Base-by-base conservation (phyloP, 1,284 basidiomycete genomes). In the Albatrellus sp. region DNA sequence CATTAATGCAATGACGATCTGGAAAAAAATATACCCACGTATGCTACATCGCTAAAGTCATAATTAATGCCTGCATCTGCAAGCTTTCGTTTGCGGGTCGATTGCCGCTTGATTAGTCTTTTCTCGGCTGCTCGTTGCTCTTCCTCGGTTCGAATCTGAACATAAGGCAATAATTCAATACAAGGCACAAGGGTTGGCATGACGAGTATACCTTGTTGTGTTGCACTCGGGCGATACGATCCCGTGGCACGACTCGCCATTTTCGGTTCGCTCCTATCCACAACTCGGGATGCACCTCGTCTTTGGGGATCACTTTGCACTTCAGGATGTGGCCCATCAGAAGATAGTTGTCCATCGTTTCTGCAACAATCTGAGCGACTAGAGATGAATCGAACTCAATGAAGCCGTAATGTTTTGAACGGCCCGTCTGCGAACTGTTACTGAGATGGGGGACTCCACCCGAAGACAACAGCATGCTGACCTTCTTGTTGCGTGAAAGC, bases 341-440 rank as follows among this genome's bases (percentile, higher is more conserved):
- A 28, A 99, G 76, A 63, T 98, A 99, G 67, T 98, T 98, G 73
- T 99, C 80, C 94, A 98, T 98, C 38, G 96, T 98, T 58, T 98
- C 96, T 5, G 88, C 85, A 9, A 98, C 96, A 50, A 99, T 97
- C 58, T 90, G 68, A 0, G 94, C 93, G 37, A 98, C 93, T 1
- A 87, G 77, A 12, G 76, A 72, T 32, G 90, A 91, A 47, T 83
- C 78, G 60, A 99, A 96, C 64, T 98, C 94, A 57, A 99, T 73
- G 67, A 97, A 98, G 2, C 78, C 94, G 62, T 97, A 98, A 64
- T 98, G 94, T 64, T 96, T 97, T 30, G 92, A 92, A 46, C 76
- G 77, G 47, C 96, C 96, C 10, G 93, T 97, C 90, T 93, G 53
- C 7, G 24, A 24, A 7, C 24, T 24, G 24, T 24, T 24, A 7